Conservation (phyloP, 2,329 filamentous ascomycete species). For the Aureobasidium subglaciale region DNA sequence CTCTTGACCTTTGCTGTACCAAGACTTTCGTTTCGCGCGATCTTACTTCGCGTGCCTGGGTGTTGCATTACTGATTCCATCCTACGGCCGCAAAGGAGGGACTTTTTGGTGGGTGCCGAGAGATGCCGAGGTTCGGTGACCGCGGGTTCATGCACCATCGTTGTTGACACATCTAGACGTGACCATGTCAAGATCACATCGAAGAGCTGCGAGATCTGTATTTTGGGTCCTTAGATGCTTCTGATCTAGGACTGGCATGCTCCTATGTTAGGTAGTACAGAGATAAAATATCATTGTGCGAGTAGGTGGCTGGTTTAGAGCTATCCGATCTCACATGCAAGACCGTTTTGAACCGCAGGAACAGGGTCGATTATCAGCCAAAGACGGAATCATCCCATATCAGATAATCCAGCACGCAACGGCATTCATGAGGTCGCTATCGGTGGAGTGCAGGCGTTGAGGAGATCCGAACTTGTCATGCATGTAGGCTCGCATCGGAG, state of each 20-base stretch:
- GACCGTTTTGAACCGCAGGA: background rate
- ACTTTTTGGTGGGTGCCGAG: background rate
- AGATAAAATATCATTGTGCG: background rate
- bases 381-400: background rate
- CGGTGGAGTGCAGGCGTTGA: background rate
- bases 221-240: no score
- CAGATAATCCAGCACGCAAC: background rate
- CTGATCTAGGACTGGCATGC: no score
- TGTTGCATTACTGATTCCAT: background rate
- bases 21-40: background rate
- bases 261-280: no score
- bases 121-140: background rate
- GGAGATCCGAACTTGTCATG: background rate
- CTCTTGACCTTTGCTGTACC: background rate
- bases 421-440: background rate
- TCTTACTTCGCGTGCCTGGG: background rate
- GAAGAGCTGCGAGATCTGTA: background rate
- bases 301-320: background rate
- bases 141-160: background rate
- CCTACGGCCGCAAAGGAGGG: constrained; percentile 7
- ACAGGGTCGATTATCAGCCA: background rate
- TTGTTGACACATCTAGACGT: background rate
- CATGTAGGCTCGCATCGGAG: background rate
- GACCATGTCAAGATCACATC: background rate
- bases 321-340: background rate